phyloP scores from a whole-genome alignment of 768 basidiomycete species.

The Mrakia blollopis region DNA sequence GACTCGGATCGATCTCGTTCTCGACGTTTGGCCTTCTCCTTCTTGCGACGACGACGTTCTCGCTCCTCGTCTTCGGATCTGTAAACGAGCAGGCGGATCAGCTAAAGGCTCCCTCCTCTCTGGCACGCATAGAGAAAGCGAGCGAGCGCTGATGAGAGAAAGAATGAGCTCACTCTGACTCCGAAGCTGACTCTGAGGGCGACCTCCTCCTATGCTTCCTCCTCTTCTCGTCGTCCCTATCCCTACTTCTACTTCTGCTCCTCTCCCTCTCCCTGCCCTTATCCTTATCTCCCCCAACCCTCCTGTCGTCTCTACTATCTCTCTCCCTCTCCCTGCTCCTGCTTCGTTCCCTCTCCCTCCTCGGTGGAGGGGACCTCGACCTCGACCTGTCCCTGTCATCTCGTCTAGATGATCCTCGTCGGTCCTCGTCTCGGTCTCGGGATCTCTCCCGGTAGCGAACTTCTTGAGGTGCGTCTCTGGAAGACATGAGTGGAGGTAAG shows the following conservation, averaged over 20 bases:
- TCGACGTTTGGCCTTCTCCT: neutral
- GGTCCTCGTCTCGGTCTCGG: constrained; percentile 11
- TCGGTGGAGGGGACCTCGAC: constrained; percentile 5
- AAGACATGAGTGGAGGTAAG: neutral
- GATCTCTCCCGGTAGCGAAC: neutral
- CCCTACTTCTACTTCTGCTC: constrained; percentile 10
- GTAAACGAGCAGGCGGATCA: neutral
- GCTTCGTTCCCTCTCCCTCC: constrained; percentile 3
- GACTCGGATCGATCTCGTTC: constrained; percentile 32
- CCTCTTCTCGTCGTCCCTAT: constrained; percentile 9
- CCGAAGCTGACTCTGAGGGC: constrained; percentile 5
- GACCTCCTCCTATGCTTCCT: constrained; percentile 20
- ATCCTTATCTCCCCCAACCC: neutral
- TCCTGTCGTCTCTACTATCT: constrained; percentile 3
- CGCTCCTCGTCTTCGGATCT: constrained; percentile 22
- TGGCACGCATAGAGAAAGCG: no score
- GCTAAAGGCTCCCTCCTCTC: neutral
- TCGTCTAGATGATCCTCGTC: constrained; percentile 10
- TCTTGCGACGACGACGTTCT: constrained; percentile 12
- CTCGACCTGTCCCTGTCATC: constrained; percentile 7
- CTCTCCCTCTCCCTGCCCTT: constrained; percentile 8
- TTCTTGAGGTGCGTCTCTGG: neutral
- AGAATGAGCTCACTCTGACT: constrained; percentile 4
- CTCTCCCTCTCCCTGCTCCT: neutral
- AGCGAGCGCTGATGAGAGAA: no score